phyloP scores from a whole-genome alignment of 805 yeast genomes.

The Ogataea minuta region DNA sequence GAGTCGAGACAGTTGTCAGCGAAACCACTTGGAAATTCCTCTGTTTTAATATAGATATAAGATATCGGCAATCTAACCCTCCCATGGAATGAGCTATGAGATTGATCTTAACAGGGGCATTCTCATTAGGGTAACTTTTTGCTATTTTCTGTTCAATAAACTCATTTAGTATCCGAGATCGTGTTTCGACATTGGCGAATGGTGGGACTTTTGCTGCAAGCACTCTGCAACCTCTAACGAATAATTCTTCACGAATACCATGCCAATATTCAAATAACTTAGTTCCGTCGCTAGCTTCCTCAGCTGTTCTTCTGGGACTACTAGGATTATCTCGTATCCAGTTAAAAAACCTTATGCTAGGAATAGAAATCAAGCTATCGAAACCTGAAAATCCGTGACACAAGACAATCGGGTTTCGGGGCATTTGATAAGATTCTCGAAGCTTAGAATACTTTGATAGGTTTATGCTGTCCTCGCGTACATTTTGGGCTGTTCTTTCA shows the following conservation, averaged over 20 bases:
- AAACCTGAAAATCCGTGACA: constrained; percentile 91
- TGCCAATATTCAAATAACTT: constrained; percentile 71
- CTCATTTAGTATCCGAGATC: constrained; percentile 58
- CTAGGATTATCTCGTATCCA: background rate
- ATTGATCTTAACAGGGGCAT: constrained; percentile 54
- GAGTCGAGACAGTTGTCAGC: constrained; percentile 82
- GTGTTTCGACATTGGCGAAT: constrained; percentile 66
- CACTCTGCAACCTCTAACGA: constrained; percentile 62
- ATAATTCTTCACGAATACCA: constrained; percentile 67
- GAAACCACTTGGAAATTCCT: constrained; percentile 60
- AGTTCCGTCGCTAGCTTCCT: constrained; percentile 29
- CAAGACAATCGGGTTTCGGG: constrained; percentile 70
- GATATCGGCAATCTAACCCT: constrained; percentile 78
- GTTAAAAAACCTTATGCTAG: constrained; percentile 16
- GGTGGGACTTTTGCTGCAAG: constrained; percentile 79
- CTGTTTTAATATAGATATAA: constrained; percentile 56
- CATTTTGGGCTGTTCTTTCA: constrained; percentile 11
- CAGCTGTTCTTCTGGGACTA: constrained; percentile 5
- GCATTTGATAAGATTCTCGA: constrained; percentile 48
- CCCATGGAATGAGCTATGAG: constrained; percentile 93
- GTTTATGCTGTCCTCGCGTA: constrained; percentile 25
- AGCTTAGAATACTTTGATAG: constrained; percentile 33
- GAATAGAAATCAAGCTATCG: constrained; percentile 51
- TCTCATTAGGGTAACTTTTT: constrained; percentile 23
- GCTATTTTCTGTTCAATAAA: constrained; percentile 40